A percentile compares a stretch with the other conserved stretches of the same genome.
phyloP scores from a whole-genome alignment of 2,329 filamentous ascomycete genomes.

The Amphichorda felina region DNA sequence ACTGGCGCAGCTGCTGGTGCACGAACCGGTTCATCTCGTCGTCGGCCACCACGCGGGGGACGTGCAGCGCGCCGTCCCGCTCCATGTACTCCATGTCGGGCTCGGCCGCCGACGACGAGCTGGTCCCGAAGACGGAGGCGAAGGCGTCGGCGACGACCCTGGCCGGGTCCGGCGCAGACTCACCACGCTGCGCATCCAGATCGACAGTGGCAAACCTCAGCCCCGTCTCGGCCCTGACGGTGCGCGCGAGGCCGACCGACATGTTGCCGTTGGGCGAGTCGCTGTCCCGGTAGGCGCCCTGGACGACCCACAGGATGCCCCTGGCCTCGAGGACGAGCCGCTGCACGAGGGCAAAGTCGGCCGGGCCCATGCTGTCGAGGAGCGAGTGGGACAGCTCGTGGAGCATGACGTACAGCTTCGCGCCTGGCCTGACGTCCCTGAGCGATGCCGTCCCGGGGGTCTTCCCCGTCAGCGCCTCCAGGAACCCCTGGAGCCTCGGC shows the following conservation, averaged over 20 bases:
- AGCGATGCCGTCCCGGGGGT: not conserved
- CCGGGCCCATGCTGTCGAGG: not conserved
- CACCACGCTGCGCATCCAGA: slow-evolving; percentile 13
- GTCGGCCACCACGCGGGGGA: slow-evolving; percentile 3
- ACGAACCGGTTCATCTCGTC: not conserved
- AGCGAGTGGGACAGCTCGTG: not conserved
- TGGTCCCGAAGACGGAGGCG: not conserved
- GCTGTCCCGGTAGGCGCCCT: slow-evolving; percentile 18
- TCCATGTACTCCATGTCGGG: slow-evolving; percentile 8
- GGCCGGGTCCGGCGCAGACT: not conserved
- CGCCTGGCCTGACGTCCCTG: too few relatives aligned
- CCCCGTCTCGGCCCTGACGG: slow-evolving; percentile 26
- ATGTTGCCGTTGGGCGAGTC: slow-evolving; percentile 23
- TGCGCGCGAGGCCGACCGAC: slow-evolving; percentile 26
- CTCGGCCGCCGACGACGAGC: not conserved
- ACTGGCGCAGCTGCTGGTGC: not conserved
- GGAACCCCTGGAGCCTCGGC: not conserved
- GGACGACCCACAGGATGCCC: slow-evolving; percentile 21
- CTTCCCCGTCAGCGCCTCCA: not conserved
- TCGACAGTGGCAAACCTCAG: slow-evolving; percentile 28
- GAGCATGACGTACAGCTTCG: not conserved
- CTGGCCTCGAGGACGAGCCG: slow-evolving; percentile 14
- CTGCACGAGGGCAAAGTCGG: slow-evolving; percentile 20
- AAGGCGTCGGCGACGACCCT: not conserved
- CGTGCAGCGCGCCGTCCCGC: slow-evolving; percentile 4